A percentile compares a stretch with the other conserved stretches of the same genome.
phyloP scores from a whole-genome alignment of 257 asterid species.

The Solanum raphanifolium region DNA sequence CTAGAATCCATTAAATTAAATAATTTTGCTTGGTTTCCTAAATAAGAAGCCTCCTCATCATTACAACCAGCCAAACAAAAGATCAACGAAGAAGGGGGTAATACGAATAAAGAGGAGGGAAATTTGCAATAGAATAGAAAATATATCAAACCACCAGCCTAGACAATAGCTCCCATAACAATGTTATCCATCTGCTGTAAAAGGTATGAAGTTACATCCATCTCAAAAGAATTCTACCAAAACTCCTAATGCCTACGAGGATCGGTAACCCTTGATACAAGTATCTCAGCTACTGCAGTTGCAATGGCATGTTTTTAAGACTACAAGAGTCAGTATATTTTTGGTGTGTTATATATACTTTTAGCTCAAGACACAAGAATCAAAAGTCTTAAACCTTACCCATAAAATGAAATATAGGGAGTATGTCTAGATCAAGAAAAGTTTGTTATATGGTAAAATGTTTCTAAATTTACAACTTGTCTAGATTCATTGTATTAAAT shows the following conservation, averaged over 20 bases:
- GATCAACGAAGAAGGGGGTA: not conserved
- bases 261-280: not conserved
- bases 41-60: not conserved
- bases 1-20: not conserved
- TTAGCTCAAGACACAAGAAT: not conserved
- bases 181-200: not conserved
- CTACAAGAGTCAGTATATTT: not conserved
- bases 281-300: not conserved
- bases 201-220: not conserved
- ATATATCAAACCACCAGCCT: not conserved
- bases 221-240: not conserved
- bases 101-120: not conserved
- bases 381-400: not conserved
- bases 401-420: not conserved
- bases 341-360: not conserved
- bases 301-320: not conserved
- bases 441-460: not conserved
- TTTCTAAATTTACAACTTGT: not conserved
- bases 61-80: not conserved
- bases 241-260: not conserved
- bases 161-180: not conserved
- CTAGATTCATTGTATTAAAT: not conserved
- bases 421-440: not conserved
- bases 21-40: not conserved
- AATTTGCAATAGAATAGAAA: not conserved